Percentiles rank a stretch among this genome's conserved stretches.
Conservation (phyloP, 1,284 basidiomycete species). For the Ustilago bromivora region DNA sequence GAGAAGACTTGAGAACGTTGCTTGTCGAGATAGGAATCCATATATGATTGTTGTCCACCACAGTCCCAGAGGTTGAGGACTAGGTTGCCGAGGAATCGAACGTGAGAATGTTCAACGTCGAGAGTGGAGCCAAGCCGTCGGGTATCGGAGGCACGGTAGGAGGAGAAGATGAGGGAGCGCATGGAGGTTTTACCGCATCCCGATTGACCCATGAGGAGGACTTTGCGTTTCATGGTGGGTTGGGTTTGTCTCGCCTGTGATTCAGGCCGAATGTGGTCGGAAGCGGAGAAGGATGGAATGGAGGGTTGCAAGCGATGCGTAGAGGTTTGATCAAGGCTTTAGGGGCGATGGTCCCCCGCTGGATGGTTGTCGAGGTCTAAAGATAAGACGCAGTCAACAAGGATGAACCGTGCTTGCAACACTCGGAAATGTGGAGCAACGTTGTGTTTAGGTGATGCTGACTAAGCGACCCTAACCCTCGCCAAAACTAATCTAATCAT, state of each 20-base stretch:
- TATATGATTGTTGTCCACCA: slow-evolving; percentile 96
- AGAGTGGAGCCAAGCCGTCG: slow-evolving; percentile 93
- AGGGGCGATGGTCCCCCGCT: too few species aligned
- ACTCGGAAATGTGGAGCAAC: too few species aligned
- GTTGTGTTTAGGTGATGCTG: too few species aligned
- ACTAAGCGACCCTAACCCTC: too few species aligned
- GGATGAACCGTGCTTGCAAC: too few species aligned
- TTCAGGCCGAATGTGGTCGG: too few species aligned
- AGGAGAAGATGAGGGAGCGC: slow-evolving; percentile 98
- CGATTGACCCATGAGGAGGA: slow-evolving; percentile 68
- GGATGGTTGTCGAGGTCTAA: too few species aligned
- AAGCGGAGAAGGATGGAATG: too few species aligned
- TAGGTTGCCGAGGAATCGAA: slow-evolving; percentile 94
- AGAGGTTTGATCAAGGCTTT: too few species aligned
- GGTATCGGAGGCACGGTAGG: slow-evolving; percentile 91
- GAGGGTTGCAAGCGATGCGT: too few species aligned
- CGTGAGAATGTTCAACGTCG: slow-evolving; percentile 96
- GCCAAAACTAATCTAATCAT: slow-evolving; percentile 9
- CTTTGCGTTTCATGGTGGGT: slow-evolving; percentile 51
- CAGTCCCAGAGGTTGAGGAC: slow-evolving; percentile 97
- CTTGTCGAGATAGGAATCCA: slow-evolving; percentile 92
- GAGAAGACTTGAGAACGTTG: slow-evolving; percentile 93
- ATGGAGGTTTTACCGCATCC: slow-evolving; percentile 86
- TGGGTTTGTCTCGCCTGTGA: not conserved
- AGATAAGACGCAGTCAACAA: too few species aligned